Base-by-base conservation (phyloP, 441 rosid genomes). In the Bocquillonia castaneifolia region DNA sequence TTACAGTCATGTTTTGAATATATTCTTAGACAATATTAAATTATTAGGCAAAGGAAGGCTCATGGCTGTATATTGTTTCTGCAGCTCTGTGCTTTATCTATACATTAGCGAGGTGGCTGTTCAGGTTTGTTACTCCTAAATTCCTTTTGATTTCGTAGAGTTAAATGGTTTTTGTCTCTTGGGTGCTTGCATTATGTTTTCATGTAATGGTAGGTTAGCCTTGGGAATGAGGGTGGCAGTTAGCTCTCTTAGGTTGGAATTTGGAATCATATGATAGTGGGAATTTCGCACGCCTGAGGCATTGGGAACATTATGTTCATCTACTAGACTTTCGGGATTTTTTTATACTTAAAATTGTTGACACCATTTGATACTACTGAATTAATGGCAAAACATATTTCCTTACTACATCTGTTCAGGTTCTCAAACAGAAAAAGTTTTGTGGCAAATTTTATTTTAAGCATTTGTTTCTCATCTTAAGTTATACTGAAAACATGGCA, bases 21-120 rank as follows among this genome's bases (percentile, higher is more conserved):
- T 26, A 22, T 45, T 18, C 23, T 0, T 25, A 26, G 9, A 29
- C 14, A 2, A 39, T 50, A 12, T 31, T 14, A 70, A 15, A 59
- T 60, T 63, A 50, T 44, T 62, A 47, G 23, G 45, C 22, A 47
- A 65, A 40, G 53, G 39, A 29, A 40, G 61, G 64, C 78, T 82
- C 63, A 84, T 72, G 36, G 17, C 68, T 73, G 15, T 72, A 42
- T 59, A 60, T 70, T 66, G 34, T 62, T 76, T 67, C 61, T 75
- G 85, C 96, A 96, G 99, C 65, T 82, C 84, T 74, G 72, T 79
- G 39, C 86, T 91, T 63, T 87, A 91, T 81, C 76, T 89, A 57
- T 96, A 89, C 83, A 66, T 83, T 50, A 87, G 97, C 73, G 89
- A 89, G 83, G 87, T 91, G 76, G 64, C 79, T 63, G 82, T 76